These are phyloP conservation scores for Zasmidium citrigriseum DNA, from an alignment of 2,329 filamentous ascomycete species.

Conservation along the genomic window DNA sequence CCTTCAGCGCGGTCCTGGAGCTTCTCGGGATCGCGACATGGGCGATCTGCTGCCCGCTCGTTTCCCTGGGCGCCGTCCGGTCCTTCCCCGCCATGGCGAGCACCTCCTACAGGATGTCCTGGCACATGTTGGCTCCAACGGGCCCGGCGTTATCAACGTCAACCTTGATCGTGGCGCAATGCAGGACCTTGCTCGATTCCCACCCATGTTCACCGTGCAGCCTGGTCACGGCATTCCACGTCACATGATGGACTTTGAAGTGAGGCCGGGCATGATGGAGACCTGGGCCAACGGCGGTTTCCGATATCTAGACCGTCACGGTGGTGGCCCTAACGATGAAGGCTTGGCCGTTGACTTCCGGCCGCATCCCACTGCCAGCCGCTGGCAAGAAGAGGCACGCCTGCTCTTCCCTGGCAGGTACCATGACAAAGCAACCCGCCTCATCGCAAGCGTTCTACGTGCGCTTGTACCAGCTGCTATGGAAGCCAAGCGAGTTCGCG, in stretches of 20 bases:
- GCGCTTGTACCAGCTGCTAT: conserved; percentile 81
- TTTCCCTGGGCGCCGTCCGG: conserved; percentile 20
- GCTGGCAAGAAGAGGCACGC: conserved; percentile 88
- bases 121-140: conserved; percentile 21
- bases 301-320: conserved; percentile 46
- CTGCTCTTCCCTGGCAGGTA: conserved; percentile 74
- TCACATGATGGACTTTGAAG: conserved; percentile 31
- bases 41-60: conserved; percentile 15
- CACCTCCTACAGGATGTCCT: conserved; percentile 29
- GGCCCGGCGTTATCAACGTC: conserved; percentile 23
- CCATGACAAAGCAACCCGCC: conserved; percentile 67
- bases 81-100: conserved; percentile 25
- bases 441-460: conserved; percentile 69
- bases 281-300: conserved; percentile 40
- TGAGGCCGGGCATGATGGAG: conserved; percentile 25
- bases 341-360: conserved; percentile 75
- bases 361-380: conserved; percentile 68
- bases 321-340: conserved; percentile 57
- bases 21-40: conserved; percentile 4
- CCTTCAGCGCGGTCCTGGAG: conserved; percentile 55
- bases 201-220: conserved; percentile 26
- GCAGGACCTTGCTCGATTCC: conserved; percentile 17
- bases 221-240: conserved; percentile 17
- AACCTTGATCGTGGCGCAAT: conserved; percentile 28
- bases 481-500: conserved; percentile 72